A percentile compares a stretch with the other conserved stretches of the same genome.
These are phyloP conservation scores for Apiospora kogelbergensis DNA, from an alignment of 2,329 filamentous ascomycete genomes.

Conservation along the genomic window DNA sequence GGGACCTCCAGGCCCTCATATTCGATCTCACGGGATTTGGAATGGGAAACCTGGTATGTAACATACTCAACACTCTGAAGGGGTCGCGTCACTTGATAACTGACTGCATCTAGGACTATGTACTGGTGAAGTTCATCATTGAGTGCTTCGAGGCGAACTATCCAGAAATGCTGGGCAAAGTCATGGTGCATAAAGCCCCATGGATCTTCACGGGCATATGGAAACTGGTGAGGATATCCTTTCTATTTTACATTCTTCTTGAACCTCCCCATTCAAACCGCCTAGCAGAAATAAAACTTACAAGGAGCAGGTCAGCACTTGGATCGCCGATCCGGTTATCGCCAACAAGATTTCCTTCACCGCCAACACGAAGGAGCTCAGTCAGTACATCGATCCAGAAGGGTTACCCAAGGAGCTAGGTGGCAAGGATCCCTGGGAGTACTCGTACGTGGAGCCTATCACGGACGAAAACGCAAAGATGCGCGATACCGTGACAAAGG, in stretches of 20 bases:
- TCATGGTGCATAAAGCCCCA: slow-evolving; percentile 89
- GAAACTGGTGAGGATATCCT: slow-evolving; percentile 27
- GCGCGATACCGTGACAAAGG: slow-evolving; percentile 59
- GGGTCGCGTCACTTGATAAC: slow-evolving; percentile 12
- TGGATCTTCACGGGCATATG: slow-evolving; percentile 80
- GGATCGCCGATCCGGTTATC: slow-evolving; percentile 55
- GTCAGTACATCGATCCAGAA: slow-evolving; percentile 66
- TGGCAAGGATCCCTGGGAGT: slow-evolving; percentile 79
- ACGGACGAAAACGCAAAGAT: slow-evolving; percentile 72
- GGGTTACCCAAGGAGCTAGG: slow-evolving; percentile 79
- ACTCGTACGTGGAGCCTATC: slow-evolving; percentile 73
- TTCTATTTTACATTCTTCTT: no score
- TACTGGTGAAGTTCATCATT: slow-evolving; percentile 96
- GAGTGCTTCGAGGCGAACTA: slow-evolving; percentile 98
- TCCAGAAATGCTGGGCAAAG: slow-evolving; percentile 81
- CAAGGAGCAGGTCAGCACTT: no score
- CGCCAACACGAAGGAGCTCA: slow-evolving; percentile 72
- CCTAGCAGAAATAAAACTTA: no score
- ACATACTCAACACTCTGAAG: not conserved
- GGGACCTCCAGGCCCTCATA: slow-evolving; percentile 81
- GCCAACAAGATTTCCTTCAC: slow-evolving; percentile 90
- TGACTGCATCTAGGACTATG: slow-evolving; percentile 66
- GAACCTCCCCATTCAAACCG: no score
- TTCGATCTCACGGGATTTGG: slow-evolving; percentile 95
- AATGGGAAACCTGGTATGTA: slow-evolving; percentile 79